Base-by-base conservation (phyloP, 164 flowering plant species). In the Kalanchoe fedtschenkoi region DNA sequence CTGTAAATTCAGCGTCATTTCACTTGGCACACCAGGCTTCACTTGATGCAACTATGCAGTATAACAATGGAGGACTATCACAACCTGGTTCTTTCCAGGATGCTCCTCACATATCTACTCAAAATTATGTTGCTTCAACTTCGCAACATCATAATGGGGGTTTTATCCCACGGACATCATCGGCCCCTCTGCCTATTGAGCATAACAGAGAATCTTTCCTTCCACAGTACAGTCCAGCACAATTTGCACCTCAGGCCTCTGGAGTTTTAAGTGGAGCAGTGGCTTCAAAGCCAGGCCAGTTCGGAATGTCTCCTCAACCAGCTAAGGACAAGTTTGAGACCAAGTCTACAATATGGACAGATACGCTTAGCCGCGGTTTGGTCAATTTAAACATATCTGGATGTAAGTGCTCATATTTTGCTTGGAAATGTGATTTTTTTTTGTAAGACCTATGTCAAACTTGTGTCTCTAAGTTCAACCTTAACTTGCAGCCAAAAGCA, bases 341-440 rank as follows among this genome's bases (percentile, higher is more conserved):
- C 46, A 95, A 95, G 76, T 95, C 99, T 26, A 66, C 92, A 35
- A 89, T 95, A 55, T 95, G 99, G 99, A 79, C 96, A 16, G 99
- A 95, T 70, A 91, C 99, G 13, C 74, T 95, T 60, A 95, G 83
- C 68, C 85, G 96, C 65, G 99, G 99, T 34, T 79, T 95, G 2
- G 96, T 95, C 51, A 78, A 95, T 74, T 74, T 95, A 65, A 87
- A 95, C 65, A 95, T 95, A 59, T 91, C 99, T 69, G 99, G 99
- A 76, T 65, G 99, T 95, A 69, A 88, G 96, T 86, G 24, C 37
- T 24, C 30, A n/a, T 22, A 13, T 17, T 24, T 42, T 56, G 5
- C 30, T 5, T 3, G 13, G 34, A n/a, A 22, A 34, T n/a, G n/a
- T n/a, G n/a, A n/a, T n/a, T n/a, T n/a, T n/a, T n/a, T n/a, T n/a